Conservation (phyloP, 768 basidiomycete species). For the Candolleomyces eurysporus region DNA sequence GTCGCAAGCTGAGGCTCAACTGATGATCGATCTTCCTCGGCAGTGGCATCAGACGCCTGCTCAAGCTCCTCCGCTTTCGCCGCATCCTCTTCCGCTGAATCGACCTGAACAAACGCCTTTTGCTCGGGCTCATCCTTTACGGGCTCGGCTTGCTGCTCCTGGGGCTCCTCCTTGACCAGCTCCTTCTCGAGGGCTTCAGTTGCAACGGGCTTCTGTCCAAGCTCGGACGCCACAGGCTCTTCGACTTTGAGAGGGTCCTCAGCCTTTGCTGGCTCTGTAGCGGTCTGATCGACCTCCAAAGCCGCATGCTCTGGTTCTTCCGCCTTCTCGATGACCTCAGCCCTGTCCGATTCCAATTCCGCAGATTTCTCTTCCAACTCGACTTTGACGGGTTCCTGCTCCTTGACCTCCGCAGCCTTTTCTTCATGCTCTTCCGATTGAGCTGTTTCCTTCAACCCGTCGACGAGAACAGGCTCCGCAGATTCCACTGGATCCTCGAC, state of each 20-base stretch:
- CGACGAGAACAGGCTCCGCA: background rate
- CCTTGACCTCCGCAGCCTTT: background rate
- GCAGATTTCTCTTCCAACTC: too few species aligned
- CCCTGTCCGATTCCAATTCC: too few species aligned
- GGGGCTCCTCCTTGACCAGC: too few species aligned
- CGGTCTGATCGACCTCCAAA: background rate
- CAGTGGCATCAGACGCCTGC: background rate
- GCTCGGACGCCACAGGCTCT: background rate
- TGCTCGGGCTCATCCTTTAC: too few species aligned
- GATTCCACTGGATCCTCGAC: background rate
- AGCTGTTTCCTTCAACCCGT: too few species aligned
- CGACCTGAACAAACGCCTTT: too few species aligned
- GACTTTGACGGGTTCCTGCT: background rate
- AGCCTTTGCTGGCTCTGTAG: background rate
- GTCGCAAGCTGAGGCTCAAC: background rate
- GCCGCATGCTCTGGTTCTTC: background rate
- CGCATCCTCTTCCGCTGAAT: background rate
- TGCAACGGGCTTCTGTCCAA: too few species aligned
- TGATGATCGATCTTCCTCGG: background rate
- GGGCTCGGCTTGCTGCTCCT: too few species aligned
- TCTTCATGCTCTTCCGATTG: too few species aligned
- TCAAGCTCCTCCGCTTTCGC: background rate
- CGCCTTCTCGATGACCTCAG: too few species aligned
- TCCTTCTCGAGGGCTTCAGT: too few species aligned
- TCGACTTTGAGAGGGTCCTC: background rate